phyloP scores from a whole-genome alignment of 805 yeast species.

The Zygosaccharomyces kombuchaensis region DNA sequence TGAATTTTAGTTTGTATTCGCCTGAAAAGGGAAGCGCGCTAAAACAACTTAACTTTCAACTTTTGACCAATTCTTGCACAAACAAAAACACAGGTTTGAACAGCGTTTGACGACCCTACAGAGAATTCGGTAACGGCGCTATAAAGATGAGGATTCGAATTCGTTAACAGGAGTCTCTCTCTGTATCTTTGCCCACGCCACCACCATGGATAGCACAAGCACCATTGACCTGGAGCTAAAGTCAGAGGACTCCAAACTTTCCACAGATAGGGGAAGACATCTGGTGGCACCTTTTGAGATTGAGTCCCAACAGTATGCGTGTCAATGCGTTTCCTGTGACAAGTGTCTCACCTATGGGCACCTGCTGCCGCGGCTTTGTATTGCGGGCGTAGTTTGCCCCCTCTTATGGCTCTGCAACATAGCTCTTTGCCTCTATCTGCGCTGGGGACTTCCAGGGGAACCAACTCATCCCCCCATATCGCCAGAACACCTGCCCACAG shows the following conservation, averaged over 20 bases:
- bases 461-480: constrained; percentile 20
- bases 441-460: constrained; percentile 22
- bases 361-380: constrained; percentile 15
- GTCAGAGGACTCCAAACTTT: background rate
- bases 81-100: background rate
- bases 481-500: constrained; percentile 29
- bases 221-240: background rate
- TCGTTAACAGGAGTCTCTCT: too few relatives aligned
- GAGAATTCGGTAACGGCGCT: background rate
- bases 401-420: constrained; percentile 21
- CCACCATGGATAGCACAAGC: background rate
- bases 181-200: background rate
- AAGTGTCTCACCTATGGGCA: constrained; percentile 3
- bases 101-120: background rate
- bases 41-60: background rate
- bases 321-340: constrained; percentile 27
- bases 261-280: constrained; percentile 3
- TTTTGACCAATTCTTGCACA: background rate
- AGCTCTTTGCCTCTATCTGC: constrained; percentile 17
- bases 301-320: constrained; percentile 12
- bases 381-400: constrained; percentile 26
- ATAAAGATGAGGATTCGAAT: background rate
- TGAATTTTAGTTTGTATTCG: constrained; percentile 5
- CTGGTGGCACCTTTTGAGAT: constrained; percentile 19
- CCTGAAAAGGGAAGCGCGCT: constrained; percentile 7